Evolutionary conservation across 2,329 filamentous ascomycete genomes (phyloP).

Genomic region (Colletotrichum orchidophilum): DNA sequence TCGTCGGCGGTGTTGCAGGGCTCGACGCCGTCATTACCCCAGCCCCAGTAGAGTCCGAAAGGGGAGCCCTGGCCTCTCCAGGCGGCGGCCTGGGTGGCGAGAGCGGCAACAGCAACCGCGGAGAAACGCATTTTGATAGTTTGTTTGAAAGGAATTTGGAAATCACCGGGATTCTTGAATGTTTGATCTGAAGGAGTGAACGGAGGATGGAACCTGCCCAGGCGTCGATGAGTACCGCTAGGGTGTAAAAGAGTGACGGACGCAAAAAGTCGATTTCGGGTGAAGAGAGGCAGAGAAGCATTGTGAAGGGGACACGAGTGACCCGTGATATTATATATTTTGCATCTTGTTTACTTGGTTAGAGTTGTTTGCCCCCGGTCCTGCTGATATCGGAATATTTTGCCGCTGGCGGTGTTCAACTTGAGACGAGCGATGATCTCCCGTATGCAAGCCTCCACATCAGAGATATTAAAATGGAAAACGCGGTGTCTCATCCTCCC

Average conservation of each 20-base stretch:
- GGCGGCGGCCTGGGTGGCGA: constrained; percentile 31
- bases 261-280: constrained; percentile 7
- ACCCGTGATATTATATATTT: constrained; percentile 9
- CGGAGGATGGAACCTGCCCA: constrained; percentile 31
- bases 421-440: constrained; percentile 32
- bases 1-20: not conserved
- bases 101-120: constrained; percentile 23
- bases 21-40: not conserved
- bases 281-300: not conserved
- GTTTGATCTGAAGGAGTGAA: constrained; percentile 13
- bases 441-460: constrained; percentile 32
- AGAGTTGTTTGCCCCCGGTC: not conserved
- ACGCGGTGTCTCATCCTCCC: constrained; percentile 15
- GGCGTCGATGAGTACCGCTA: constrained; percentile 21
- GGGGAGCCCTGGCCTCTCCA: constrained; percentile 1
- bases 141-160: not conserved
- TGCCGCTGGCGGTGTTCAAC: constrained; percentile 22
- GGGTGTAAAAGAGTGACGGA: constrained; percentile 26
- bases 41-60: constrained; percentile 23
- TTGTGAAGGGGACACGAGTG: not conserved
- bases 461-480: constrained; percentile 10
- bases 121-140: constrained; percentile 33
- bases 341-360: not conserved
- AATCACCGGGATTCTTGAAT: constrained; percentile 27
- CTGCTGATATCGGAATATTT: constrained; percentile 3